Evolutionary conservation across 495 filamentous ascomycete genomes (phyloP).

Genomic region (Penicillium tannophilum): DNA sequence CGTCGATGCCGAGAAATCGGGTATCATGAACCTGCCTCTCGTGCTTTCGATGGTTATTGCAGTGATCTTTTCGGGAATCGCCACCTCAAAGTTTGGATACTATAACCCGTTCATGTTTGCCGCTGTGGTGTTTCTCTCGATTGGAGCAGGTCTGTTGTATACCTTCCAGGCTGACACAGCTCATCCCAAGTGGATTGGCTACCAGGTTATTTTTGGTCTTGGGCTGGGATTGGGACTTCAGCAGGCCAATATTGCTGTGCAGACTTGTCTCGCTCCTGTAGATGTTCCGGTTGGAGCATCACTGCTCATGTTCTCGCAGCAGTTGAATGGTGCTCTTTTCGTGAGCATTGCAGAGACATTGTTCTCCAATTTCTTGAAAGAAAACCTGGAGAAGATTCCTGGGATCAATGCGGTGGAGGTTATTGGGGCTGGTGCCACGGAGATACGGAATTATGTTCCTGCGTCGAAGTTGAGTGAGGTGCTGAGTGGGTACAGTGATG

Average conservation of each 20-base stretch:
- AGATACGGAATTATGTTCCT: slow-evolving; percentile 12
- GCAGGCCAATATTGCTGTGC: slow-evolving; percentile 35
- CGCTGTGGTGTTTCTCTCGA: slow-evolving; percentile 25
- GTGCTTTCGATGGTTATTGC: slow-evolving; percentile 58
- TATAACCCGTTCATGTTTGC: slow-evolving; percentile 15
- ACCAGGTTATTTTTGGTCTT: slow-evolving; percentile 32
- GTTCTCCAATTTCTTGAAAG: slow-evolving; percentile 13
- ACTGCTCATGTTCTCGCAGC: slow-evolving; percentile 41
- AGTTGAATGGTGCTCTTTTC: slow-evolving; percentile 62
- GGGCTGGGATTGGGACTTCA: slow-evolving; percentile 33
- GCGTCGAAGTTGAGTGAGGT: slow-evolving; percentile 6
- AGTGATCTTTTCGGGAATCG: background rate
- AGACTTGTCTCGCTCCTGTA: slow-evolving; percentile 24
- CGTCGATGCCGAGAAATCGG: slow-evolving; percentile 59
- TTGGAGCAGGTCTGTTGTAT: slow-evolving; percentile 54
- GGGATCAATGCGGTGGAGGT: slow-evolving; percentile 7
- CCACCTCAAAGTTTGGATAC: slow-evolving; percentile 1
- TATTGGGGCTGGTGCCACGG: slow-evolving; percentile 12
- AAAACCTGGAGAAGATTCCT: slow-evolving; percentile 8
- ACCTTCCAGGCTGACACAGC: slow-evolving; percentile 49
- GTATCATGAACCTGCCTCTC: slow-evolving; percentile 67
- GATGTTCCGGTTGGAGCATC: slow-evolving; percentile 37
- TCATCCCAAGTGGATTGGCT: slow-evolving; percentile 44
- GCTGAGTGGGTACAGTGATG: slow-evolving; percentile 5
- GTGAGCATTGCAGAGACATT: slow-evolving; percentile 57